These are phyloP conservation scores for Euphorbia neoarborescens DNA, from an alignment of 441 rosid genomes.

Conservation along the genomic window DNA sequence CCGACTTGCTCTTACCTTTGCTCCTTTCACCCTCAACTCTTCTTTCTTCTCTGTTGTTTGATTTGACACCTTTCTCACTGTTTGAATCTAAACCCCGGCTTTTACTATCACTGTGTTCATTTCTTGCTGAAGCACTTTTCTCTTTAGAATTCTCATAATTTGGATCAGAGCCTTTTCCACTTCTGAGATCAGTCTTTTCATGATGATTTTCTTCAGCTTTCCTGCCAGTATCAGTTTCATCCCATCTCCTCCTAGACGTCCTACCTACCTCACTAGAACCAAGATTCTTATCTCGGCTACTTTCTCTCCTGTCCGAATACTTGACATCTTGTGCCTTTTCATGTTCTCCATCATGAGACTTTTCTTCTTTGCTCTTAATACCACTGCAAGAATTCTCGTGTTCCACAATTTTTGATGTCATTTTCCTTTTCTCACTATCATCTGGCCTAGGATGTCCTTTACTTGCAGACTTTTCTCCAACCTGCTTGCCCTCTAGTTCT, in stretches of 20 bases:
- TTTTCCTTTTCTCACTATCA: conserved; percentile 59
- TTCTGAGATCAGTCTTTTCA: conserved; percentile 48
- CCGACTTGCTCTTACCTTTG: conserved; percentile 48
- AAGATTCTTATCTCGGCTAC: conserved; percentile 62
- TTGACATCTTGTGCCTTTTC: conserved; percentile 47
- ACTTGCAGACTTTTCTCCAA: conserved; percentile 51
- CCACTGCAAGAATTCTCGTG: conserved; percentile 38
- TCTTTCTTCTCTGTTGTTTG: conserved; percentile 51
- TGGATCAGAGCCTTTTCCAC: conserved; percentile 56
- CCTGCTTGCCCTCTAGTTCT: conserved; percentile 54
- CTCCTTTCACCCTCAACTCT: conserved; percentile 45
- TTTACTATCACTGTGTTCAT: conserved; percentile 53
- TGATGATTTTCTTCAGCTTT: conserved; percentile 43
- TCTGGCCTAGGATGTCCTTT: conserved; percentile 42
- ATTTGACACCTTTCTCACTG: conserved; percentile 52
- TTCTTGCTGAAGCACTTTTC: conserved; percentile 37
- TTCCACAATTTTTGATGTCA: conserved; percentile 42
- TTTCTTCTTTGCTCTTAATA: conserved; percentile 58
- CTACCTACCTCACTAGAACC: conserved; percentile 54
- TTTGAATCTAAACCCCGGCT: conserved; percentile 38
- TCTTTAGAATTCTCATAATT: conserved; percentile 51
- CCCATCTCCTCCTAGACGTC: conserved; percentile 82
- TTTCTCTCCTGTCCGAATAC: conserved; percentile 58
- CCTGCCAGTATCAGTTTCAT: conserved; percentile 46
- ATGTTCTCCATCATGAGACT: conserved; percentile 43